Evolutionary conservation across 2,329 filamentous ascomycete genomes (phyloP), one percentile per base, ranked within the genome.

Genomic region (Trichoderma sp.): DNA sequence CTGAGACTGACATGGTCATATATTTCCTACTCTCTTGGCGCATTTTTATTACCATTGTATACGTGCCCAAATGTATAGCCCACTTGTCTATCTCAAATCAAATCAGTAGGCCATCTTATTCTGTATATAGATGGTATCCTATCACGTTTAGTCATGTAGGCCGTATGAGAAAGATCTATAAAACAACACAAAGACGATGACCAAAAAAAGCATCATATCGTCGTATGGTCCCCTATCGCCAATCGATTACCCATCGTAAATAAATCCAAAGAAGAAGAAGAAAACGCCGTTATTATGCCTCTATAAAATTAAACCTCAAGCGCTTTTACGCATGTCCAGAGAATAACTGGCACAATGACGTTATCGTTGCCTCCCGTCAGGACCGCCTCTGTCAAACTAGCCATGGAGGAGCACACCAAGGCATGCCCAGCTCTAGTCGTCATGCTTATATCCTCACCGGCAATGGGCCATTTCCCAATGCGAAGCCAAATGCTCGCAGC

Each of bases 281-380:
- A 4, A 55, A 72, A 72, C 70, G 70, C 71, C 71, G 24, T n/a
- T 18, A 18, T n/a, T 63, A 69, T 68, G 67, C 72, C 68, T 68
- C 52, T 68, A 58, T 60, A 14, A 24, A 26, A 68, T 72, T 81
- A 90, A 72, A 90, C 76, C 67, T 86, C 86, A 70, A 95, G 79
- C 24, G 92, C 93, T 80, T 95, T 91, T 49, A 97, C 94, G 75
- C 97, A 89, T 70, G 94, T 87, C 96, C 96, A 99, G 70, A 99
- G 81, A 61, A 97, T 89, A 68, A 99, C 89, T 4, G 96, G 96
- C 72, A 98, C 95, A 72, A 98, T 90, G 21, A 99, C 96, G 83
- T 99, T 99, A 84, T 99, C 96, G 79, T 99, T 99, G 34, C 95
- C 96, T 2, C 96, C 96, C 16, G 96, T 98, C 72, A 99, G 82